Conservation (phyloP, 805 yeast genomes). For the Zygoascus biomembranicola region DNA sequence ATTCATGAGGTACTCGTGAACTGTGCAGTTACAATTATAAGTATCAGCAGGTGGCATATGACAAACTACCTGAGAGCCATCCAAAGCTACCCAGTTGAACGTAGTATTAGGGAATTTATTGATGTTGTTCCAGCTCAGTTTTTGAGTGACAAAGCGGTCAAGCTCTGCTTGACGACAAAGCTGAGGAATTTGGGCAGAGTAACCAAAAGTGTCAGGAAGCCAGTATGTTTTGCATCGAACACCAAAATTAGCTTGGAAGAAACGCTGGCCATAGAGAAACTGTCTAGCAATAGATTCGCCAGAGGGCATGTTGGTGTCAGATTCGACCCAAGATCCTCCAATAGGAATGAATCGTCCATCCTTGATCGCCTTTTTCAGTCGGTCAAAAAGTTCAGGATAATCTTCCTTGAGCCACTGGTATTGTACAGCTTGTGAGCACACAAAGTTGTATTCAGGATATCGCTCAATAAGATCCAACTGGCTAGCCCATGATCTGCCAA, state of each 20-base stretch:
- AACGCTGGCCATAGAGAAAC: conserved; percentile 82
- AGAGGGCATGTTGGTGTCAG: conserved; percentile 88
- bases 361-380: conserved; percentile 49
- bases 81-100: conserved; percentile 92
- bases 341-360: conserved; percentile 77
- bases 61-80: conserved; percentile 85
- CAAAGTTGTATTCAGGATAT: conserved; percentile 91
- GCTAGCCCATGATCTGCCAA: conserved; percentile 92
- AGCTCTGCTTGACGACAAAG: conserved; percentile 79
- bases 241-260: conserved; percentile 74
- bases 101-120: conserved; percentile 85
- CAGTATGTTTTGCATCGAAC: conserved; percentile 68
- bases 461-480: conserved; percentile 77
- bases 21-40: conserved; percentile 88
- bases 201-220: conserved; percentile 98
- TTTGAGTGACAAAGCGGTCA: conserved; percentile 81
- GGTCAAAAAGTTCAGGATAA: conserved; percentile 71
- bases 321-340: conserved; percentile 98
- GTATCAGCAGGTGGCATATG: conserved; percentile 99
- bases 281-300: conserved; percentile 91
- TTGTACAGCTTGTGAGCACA: conserved; percentile 94
- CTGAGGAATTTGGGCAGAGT: conserved; percentile 92
- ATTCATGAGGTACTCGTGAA: conserved; percentile 82
- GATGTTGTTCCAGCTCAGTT: conserved; percentile 94
- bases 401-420: conserved; percentile 85